phyloP scores from a whole-genome alignment of 768 basidiomycete species.

The Termitomyces sp. region DNA sequence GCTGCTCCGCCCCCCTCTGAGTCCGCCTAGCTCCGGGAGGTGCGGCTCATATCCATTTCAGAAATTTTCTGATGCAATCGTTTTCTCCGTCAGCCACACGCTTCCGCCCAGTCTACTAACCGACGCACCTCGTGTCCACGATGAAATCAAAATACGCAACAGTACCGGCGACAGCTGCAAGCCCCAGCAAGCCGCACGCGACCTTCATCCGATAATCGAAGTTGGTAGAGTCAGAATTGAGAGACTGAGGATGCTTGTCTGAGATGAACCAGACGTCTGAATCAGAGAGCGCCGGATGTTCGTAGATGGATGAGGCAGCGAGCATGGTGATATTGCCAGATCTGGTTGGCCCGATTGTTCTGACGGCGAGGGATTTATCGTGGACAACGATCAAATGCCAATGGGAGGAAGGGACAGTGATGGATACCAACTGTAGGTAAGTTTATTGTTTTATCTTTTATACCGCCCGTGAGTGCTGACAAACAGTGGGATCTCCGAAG shows the following conservation, averaged over 20 bases:
- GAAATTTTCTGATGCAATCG: background rate
- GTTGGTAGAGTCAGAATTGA: background rate
- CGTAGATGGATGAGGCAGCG: conserved; percentile 11
- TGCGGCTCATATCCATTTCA: background rate
- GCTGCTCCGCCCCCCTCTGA: background rate
- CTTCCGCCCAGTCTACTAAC: background rate
- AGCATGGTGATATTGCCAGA: background rate
- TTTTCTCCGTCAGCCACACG: background rate
- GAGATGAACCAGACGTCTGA: conserved; percentile 10
- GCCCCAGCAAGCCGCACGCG: conserved; percentile 5
- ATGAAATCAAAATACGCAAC: background rate
- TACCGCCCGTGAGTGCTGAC: background rate
- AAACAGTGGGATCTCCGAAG: conserved; percentile 2
- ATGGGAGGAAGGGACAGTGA: background rate
- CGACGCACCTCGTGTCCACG: background rate
- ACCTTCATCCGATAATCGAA: background rate
- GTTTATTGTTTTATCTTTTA: conserved; percentile 1
- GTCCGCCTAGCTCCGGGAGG: background rate
- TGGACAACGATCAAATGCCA: background rate
- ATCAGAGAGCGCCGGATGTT: conserved; percentile 9
- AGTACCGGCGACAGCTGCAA: background rate
- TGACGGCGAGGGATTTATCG: background rate
- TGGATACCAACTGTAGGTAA: background rate
- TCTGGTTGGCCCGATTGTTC: background rate
- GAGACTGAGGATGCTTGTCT: conserved; percentile 3